Evolutionary conservation across 169 alveolate genomes (phyloP).

Genomic region (Hammondia hammondi): DNA sequence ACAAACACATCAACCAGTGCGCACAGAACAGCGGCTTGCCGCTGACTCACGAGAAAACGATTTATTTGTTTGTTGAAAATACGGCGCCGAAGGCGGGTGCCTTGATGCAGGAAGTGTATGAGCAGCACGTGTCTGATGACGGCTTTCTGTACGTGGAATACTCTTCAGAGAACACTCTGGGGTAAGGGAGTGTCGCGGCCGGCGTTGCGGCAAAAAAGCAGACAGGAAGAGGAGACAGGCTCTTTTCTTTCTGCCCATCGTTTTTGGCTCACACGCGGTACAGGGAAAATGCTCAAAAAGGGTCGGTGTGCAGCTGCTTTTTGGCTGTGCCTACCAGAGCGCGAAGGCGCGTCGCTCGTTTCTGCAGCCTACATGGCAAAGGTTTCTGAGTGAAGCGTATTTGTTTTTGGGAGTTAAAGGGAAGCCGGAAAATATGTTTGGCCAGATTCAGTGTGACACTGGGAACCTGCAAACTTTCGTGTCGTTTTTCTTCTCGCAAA

Average conservation of each 20-base stretch:
- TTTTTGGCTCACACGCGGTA: background rate
- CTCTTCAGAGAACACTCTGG: slow-evolving; percentile 83
- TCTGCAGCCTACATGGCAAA: no score
- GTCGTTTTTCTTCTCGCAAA: no score
- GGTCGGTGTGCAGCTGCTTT: background rate
- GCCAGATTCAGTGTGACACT: no score
- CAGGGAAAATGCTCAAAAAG: background rate
- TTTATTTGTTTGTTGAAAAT: slow-evolving; percentile 78
- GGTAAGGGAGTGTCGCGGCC: slow-evolving; percentile 25
- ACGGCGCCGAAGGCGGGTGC: slow-evolving; percentile 82
- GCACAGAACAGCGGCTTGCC: slow-evolving; percentile 57
- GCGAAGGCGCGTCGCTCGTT: background rate
- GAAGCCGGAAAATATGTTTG: no score
- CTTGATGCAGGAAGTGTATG: slow-evolving; percentile 81
- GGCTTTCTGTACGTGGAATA: slow-evolving; percentile 84
- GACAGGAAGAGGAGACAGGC: background rate
- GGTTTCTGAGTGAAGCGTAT: no score
- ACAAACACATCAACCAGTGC: slow-evolving; percentile 83
- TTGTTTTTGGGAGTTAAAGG: no score
- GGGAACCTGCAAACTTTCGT: no score
- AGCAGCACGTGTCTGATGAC: slow-evolving; percentile 81
- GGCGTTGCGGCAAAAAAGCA: background rate
- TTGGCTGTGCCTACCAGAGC: background rate
- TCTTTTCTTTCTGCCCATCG: background rate
- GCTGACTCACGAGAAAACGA: slow-evolving; percentile 77